phyloP scores from a whole-genome alignment of 805 yeast genomes.

The Sugiyamaella chiloensis region DNA sequence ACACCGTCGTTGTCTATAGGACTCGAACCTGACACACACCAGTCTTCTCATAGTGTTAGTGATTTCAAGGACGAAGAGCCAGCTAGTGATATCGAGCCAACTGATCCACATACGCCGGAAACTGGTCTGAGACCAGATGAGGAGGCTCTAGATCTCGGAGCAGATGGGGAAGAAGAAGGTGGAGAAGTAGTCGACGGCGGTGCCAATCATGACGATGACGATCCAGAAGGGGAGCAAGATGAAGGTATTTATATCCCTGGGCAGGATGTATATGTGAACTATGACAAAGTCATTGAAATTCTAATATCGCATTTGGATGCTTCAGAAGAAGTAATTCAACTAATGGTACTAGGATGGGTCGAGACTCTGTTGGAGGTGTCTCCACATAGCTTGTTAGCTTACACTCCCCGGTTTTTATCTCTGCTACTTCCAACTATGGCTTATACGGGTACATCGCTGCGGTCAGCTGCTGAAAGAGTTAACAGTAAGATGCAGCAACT shows the following conservation, averaged over 20 bases:
- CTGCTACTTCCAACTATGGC: slow-evolving; percentile 63
- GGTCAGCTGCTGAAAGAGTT: slow-evolving; percentile 53
- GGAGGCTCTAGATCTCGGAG: slow-evolving; percentile 15
- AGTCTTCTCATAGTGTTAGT: background rate
- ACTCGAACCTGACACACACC: background rate
- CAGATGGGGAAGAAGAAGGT: slow-evolving; percentile 31
- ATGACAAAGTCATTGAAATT: slow-evolving; percentile 74
- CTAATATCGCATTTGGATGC: slow-evolving; percentile 76
- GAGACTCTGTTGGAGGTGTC: slow-evolving; percentile 67
- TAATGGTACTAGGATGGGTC: slow-evolving; percentile 80
- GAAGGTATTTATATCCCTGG: slow-evolving; percentile 65
- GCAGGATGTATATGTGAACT: slow-evolving; percentile 80
- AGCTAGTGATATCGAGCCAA: background rate
- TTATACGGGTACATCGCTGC: slow-evolving; percentile 46
- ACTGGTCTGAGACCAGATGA: slow-evolving; percentile 6
- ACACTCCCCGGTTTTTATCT: slow-evolving; percentile 70
- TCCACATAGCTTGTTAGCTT: slow-evolving; percentile 70
- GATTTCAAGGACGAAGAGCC: background rate
- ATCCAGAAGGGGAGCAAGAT: slow-evolving; percentile 35
- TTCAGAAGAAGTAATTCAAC: slow-evolving; percentile 70
- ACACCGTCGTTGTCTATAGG: background rate
- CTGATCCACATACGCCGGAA: background rate
- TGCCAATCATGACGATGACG: slow-evolving; percentile 30
- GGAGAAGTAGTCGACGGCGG: slow-evolving; percentile 32
- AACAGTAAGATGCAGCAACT: slow-evolving; percentile 55